phyloP scores from a whole-genome alignment of 108 stramenopile genomes.

The Cylindrotheca fusiformis region DNA sequence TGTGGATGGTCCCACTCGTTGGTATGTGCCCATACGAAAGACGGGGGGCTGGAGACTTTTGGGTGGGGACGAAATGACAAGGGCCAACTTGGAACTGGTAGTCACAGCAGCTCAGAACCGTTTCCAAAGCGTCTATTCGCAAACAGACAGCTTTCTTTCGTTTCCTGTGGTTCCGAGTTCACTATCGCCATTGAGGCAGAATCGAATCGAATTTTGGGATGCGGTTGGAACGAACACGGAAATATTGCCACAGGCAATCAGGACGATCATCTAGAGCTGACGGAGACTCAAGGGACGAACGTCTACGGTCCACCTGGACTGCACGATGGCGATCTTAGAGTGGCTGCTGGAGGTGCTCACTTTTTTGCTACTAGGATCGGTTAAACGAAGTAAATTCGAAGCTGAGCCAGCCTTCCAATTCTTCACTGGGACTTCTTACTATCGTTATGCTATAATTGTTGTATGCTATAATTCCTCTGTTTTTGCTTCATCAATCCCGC shows the following conservation, averaged over 20 bases:
- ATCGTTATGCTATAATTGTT: background rate
- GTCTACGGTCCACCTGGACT: conserved; percentile 22
- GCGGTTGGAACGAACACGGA: conserved; percentile 86
- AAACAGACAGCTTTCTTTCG: conserved; percentile 11
- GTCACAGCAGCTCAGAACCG: background rate
- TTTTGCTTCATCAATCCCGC: background rate
- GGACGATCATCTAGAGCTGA: conserved; percentile 23
- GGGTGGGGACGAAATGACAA: conserved; percentile 77
- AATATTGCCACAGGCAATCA: conserved; percentile 23
- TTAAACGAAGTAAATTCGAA: background rate
- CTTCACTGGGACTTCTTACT: too few species aligned
- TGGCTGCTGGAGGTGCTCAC: conserved; percentile 59
- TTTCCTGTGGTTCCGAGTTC: conserved; percentile 72
- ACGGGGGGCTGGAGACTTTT: conserved; percentile 28
- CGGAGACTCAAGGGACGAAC: conserved; percentile 4
- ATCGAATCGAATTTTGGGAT: conserved; percentile 37
- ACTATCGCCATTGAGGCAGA: conserved; percentile 52
- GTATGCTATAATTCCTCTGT: conserved; percentile 14
- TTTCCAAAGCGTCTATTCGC: conserved; percentile 19
- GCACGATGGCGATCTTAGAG: conserved; percentile 25
- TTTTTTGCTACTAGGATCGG: conserved; percentile 27
- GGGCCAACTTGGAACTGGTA: conserved; percentile 32
- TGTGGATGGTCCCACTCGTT: conserved; percentile 75
- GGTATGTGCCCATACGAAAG: conserved; percentile 28
- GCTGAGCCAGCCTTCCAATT: background rate